Evolutionary conservation across 306 rosid genomes (phyloP).

Genomic region (Vicia villosa): DNA sequence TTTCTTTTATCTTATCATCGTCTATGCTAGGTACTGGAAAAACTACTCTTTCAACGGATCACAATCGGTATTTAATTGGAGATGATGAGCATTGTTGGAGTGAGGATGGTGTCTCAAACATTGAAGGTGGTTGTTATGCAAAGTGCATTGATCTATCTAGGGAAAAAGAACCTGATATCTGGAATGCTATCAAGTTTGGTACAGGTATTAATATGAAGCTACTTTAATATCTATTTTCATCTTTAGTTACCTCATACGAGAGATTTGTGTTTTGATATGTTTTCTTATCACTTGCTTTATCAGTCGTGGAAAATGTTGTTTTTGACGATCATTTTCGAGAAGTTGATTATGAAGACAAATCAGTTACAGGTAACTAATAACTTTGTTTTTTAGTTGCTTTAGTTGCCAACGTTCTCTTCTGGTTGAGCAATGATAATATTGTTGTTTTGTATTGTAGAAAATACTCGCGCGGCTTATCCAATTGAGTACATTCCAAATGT

Average conservation of each 20-base stretch:
- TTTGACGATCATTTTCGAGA: slow-evolving; percentile 73
- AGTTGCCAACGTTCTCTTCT: not conserved
- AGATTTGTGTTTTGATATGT: slow-evolving; percentile 5
- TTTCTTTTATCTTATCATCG: not conserved
- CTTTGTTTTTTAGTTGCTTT: not conserved
- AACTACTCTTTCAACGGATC: slow-evolving; percentile 84
- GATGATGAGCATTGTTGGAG: slow-evolving; percentile 96
- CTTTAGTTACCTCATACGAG: not conserved
- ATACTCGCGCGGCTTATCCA: slow-evolving; percentile 91
- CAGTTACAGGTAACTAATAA: slow-evolving; percentile 69
- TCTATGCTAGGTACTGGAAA: slow-evolving; percentile 73
- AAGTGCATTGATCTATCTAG: slow-evolving; percentile 82
- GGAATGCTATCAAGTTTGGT: slow-evolving; percentile 91
- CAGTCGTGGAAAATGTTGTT: slow-evolving; percentile 86
- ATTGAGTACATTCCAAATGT: slow-evolving; percentile 91
- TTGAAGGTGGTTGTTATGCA: slow-evolving; percentile 96
- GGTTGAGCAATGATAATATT: not conserved
- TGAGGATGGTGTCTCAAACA: slow-evolving; percentile 81
- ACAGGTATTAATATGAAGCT: slow-evolving; percentile 49
- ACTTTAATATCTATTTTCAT: slow-evolving; percentile 6
- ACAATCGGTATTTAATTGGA: slow-evolving; percentile 76
- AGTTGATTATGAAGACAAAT: slow-evolving; percentile 73
- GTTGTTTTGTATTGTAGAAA: slow-evolving; percentile 52
- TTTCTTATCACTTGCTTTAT: slow-evolving; percentile 2
- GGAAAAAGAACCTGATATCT: slow-evolving; percentile 88